These are phyloP conservation scores for Metschnikowia hibisci DNA, from an alignment of 805 yeast genomes.

Conservation along the genomic window DNA sequence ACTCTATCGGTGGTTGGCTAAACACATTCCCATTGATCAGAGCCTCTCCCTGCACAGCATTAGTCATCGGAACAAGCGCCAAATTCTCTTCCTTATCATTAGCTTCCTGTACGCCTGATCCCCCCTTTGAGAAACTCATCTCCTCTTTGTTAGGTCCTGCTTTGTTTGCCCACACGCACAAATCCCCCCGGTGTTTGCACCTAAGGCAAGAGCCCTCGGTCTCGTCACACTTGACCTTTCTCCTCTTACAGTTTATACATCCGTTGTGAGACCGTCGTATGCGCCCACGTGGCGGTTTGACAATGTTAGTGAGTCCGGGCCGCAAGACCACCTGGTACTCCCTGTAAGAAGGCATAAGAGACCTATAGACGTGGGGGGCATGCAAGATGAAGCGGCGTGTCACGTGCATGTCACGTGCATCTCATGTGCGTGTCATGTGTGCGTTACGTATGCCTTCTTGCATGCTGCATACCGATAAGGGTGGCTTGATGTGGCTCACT, in stretches of 20 bases:
- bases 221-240: conserved; percentile 17
- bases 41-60: too few species aligned
- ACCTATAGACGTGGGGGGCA: too few species aligned
- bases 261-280: conserved; percentile 10
- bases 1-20: too few species aligned
- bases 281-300: background rate
- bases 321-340: conserved; percentile 12
- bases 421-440: background rate
- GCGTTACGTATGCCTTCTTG: too few species aligned
- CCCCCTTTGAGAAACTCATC: too few species aligned
- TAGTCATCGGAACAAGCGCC: too few species aligned
- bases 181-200: conserved; percentile 8
- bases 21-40: too few species aligned
- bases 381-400: background rate
- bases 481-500: too few species aligned
- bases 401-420: background rate
- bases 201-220: conserved; percentile 9
- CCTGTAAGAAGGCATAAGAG: conserved; percentile 5
- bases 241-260: conserved; percentile 14
- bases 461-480: too few species aligned
- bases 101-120: too few species aligned
- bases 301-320: background rate
- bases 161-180: conserved; percentile 9
- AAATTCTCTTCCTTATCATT: too few species aligned
- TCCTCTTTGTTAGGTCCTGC: background rate